Evolutionary conservation across 1,284 basidiomycete genomes (phyloP).

Genomic region (Apiotrichum gamsii): DNA sequence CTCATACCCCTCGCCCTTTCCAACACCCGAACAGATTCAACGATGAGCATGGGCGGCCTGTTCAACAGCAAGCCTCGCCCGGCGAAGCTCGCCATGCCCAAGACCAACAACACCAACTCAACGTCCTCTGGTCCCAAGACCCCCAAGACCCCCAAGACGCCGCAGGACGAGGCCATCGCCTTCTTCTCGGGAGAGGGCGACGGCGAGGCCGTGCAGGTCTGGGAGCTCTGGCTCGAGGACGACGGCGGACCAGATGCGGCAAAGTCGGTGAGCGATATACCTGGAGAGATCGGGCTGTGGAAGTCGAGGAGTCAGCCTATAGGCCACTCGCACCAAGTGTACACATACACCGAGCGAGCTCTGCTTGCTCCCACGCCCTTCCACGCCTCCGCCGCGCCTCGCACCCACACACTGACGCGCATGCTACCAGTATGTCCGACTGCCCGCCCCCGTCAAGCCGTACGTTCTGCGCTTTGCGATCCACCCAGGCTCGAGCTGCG

Average conservation of each 20-base stretch:
- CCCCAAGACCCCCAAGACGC: constrained; percentile 63
- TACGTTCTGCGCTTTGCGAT: constrained; percentile 84
- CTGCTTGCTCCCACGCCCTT: no score
- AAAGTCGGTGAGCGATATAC: constrained; percentile 61
- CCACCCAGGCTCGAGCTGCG: constrained; percentile 79
- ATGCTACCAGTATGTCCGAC: constrained; percentile 85
- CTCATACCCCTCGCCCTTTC: no score
- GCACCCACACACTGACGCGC: no score
- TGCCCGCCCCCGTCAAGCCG: constrained; percentile 80
- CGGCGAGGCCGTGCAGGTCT: constrained; percentile 67
- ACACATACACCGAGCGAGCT: no score
- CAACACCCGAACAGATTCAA: no score
- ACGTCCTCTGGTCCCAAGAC: neutral
- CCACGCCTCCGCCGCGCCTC: no score
- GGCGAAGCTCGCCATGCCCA: constrained; percentile 5
- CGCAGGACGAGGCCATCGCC: constrained; percentile 81
- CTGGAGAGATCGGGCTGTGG: neutral
- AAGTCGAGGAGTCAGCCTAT: neutral
- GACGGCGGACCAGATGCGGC: constrained; percentile 84
- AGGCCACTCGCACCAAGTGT: no score
- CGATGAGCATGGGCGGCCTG: no score
- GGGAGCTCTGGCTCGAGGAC: constrained; percentile 73
- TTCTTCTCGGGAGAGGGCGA: constrained; percentile 62
- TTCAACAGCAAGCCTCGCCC: constrained; percentile 9
- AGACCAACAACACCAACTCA: neutral